Evolutionary conservation across 305 asterid species (phyloP).

Genomic region (Caryopteris hybrid): DNA sequence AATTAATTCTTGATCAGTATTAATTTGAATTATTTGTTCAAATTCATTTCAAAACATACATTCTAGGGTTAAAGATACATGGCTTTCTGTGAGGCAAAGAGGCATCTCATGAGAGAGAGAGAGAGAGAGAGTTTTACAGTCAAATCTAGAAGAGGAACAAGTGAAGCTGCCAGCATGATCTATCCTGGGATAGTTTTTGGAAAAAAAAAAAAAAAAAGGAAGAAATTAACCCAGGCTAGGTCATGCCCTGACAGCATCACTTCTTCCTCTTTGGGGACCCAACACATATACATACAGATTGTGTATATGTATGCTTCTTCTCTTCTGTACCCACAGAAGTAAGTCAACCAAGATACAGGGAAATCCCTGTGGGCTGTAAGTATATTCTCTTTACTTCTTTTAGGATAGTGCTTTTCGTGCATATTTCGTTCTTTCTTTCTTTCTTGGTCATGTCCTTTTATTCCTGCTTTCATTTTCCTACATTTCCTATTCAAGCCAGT

Average conservation of each 20-base stretch:
- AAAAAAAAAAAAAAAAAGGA: background rate
- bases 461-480: too few species aligned
- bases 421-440: too few species aligned
- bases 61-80: too few species aligned
- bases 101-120: background rate
- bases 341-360: conserved; percentile 1
- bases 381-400: conserved; percentile 8
- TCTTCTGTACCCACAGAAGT: background rate
- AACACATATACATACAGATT: too few species aligned
- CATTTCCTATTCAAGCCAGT: too few species aligned
- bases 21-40: background rate
- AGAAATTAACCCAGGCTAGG: conserved; percentile 43
- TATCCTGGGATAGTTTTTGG: conserved; percentile 35
- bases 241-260: conserved; percentile 98
- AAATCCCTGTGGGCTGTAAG: background rate
- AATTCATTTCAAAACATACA: too few species aligned
- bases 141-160: conserved; percentile 52
- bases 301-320: background rate
- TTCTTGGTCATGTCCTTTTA: too few species aligned
- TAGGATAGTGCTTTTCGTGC: too few species aligned
- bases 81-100: background rate
- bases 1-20: too few species aligned
- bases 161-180: conserved; percentile 99
- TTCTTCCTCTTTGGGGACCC: conserved; percentile 60
- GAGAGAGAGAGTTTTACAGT: background rate